phyloP scores from a whole-genome alignment of 179 eudicot species.

The Nepenthes alata region DNA sequence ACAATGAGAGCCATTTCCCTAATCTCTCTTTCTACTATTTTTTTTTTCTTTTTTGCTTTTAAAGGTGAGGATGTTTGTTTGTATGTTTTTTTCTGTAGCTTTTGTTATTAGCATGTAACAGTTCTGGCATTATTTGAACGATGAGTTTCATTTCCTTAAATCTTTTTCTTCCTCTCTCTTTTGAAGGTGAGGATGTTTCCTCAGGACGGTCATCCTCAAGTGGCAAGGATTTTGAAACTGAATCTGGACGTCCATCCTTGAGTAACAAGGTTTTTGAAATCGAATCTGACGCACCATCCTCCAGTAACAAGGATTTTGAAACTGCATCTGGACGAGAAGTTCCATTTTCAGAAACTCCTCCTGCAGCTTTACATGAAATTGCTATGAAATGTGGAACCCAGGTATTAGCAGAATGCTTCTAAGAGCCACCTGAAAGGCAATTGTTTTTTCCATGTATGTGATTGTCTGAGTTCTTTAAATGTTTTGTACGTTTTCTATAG shows the following conservation, averaged over 20 bases:
- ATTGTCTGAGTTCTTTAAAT: neutral
- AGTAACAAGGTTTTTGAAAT: conserved; percentile 47
- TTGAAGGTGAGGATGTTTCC: conserved; percentile 53
- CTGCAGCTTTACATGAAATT: conserved; percentile 68
- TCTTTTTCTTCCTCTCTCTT: conserved; percentile 1
- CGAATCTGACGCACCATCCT: conserved; percentile 40
- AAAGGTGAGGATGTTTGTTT: too few relatives aligned
- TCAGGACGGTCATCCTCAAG: conserved; percentile 41
- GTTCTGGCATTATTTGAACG: neutral
- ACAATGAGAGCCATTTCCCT: too few relatives aligned
- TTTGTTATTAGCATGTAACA: neutral
- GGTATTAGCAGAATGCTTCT: conserved; percentile 28
- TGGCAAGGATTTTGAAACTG: conserved; percentile 32
- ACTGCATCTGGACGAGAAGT: conserved; percentile 39
- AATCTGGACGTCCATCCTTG: conserved; percentile 21
- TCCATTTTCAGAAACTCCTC: conserved; percentile 39
- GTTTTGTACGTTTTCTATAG: conserved; percentile 22
- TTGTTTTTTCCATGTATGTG: neutral
- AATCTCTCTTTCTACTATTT: too few relatives aligned
- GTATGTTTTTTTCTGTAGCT: neutral
- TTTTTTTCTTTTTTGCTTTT: too few relatives aligned
- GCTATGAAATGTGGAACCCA: conserved; percentile 76
- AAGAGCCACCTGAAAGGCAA: neutral
- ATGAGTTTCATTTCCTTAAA: neutral
- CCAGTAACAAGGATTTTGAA: conserved; percentile 52